These are phyloP conservation scores for Adansonia madagascariensis DNA, from an alignment of 441 rosid genomes.

Conservation along the genomic window DNA sequence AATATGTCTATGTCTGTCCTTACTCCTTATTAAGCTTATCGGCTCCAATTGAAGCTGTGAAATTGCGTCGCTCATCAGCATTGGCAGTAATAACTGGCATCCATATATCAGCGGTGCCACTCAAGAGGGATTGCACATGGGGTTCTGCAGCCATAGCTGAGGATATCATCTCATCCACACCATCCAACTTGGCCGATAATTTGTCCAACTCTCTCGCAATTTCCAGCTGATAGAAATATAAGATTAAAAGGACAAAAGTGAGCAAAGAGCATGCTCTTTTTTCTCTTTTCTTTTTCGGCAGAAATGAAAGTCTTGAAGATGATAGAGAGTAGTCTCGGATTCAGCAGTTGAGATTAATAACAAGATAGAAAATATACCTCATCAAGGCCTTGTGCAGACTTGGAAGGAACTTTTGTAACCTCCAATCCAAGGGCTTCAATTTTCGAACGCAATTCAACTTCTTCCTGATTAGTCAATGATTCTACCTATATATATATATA, in stretches of 20 bases:
- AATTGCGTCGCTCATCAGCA: constrained; percentile 64
- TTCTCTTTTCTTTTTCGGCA: neutral
- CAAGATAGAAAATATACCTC: constrained; percentile 42
- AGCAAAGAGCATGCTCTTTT: neutral
- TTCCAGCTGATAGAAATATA: constrained; percentile 50
- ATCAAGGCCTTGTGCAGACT: constrained; percentile 52
- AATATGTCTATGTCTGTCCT: too few relatives aligned
- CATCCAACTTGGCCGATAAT: constrained; percentile 72
- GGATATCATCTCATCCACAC: constrained; percentile 85
- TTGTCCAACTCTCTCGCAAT: constrained; percentile 83
- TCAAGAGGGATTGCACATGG: constrained; percentile 69
- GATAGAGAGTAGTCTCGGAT: neutral
- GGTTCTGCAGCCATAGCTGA: constrained; percentile 78
- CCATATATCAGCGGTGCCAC: constrained; percentile 84
- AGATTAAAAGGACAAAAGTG: constrained; percentile 4
- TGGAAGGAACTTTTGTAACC: constrained; percentile 75
- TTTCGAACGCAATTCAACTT: constrained; percentile 78
- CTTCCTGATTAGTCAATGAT: constrained; percentile 73
- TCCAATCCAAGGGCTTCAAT: constrained; percentile 85
- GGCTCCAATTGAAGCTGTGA: constrained; percentile 45
- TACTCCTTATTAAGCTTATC: neutral
- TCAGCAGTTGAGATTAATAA: neutral
- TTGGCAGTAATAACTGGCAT: constrained; percentile 85
- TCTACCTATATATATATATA: constrained; percentile 55
- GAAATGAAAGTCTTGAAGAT: neutral